Percentiles rank a stretch among this genome's conserved stretches.
These are phyloP conservation scores for Cenococcum geophilum DNA, from an alignment of 495 filamentous ascomycete species.

Conservation along the genomic window DNA sequence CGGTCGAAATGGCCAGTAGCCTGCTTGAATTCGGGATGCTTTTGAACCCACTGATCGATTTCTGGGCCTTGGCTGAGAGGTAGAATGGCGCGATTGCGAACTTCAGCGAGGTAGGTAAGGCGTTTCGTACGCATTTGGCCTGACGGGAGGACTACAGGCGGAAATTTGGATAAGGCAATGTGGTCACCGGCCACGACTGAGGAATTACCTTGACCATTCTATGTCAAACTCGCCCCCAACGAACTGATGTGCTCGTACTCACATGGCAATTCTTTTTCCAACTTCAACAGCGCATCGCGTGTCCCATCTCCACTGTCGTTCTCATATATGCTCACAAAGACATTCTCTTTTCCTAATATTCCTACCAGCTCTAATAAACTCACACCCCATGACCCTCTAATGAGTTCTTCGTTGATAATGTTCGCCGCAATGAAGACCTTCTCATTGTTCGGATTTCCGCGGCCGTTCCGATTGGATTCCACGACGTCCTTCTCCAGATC, in stretches of 20 bases:
- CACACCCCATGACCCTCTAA: constrained; percentile 58
- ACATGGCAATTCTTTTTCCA: constrained; percentile 43
- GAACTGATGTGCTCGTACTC: not conserved
- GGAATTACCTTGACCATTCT: constrained; percentile 37
- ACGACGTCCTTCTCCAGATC: not conserved
- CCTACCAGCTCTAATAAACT: constrained; percentile 56
- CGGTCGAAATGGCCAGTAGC: constrained; percentile 49
- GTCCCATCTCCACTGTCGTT: constrained; percentile 54
- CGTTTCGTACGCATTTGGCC: constrained; percentile 60
- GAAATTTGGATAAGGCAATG: constrained; percentile 46
- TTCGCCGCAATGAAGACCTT: constrained; percentile 70
- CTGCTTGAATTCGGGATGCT: not conserved
- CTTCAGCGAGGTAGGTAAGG: constrained; percentile 65
- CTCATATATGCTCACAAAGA: constrained; percentile 59
- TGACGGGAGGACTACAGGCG: constrained; percentile 54
- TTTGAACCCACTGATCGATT: not conserved
- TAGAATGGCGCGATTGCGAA: constrained; percentile 63
- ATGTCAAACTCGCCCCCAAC: not conserved
- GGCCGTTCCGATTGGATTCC: constrained; percentile 34
- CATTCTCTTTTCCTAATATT: constrained; percentile 48
- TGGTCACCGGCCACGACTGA: constrained; percentile 47
- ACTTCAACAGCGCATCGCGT: constrained; percentile 38
- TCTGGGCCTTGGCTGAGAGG: constrained; percentile 42
- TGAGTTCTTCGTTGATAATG: constrained; percentile 58
- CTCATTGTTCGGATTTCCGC: constrained; percentile 56